Percentiles rank a stretch among this genome's conserved stretches.
Evolutionary conservation across 768 basidiomycete genomes (phyloP).

Genomic region (Boletus coccyginus): DNA sequence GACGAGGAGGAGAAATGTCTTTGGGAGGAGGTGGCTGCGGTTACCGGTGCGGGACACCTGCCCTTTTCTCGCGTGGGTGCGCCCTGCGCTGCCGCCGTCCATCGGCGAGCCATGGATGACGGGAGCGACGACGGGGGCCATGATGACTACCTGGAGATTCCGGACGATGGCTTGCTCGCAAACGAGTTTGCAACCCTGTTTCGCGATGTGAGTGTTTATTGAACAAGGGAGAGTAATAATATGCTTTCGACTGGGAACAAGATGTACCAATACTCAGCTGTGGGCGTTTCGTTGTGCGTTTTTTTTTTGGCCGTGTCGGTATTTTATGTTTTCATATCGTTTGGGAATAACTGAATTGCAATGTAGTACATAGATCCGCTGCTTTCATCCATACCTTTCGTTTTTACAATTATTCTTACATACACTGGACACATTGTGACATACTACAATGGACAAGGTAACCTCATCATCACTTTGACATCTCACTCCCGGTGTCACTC

Average conservation of each 20-base stretch:
- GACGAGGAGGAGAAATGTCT: slow-evolving; percentile 28
- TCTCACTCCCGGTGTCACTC: neutral
- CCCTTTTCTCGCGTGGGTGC: slow-evolving; percentile 17
- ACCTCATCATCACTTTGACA: neutral
- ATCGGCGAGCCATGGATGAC: neutral
- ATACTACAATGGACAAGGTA: slow-evolving; percentile 4
- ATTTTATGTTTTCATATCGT: slow-evolving; percentile 24
- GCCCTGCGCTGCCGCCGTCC: slow-evolving; percentile 6
- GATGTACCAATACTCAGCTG: slow-evolving; percentile 8
- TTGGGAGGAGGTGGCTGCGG: slow-evolving; percentile 29
- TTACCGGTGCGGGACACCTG: slow-evolving; percentile 13
- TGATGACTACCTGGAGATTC: slow-evolving; percentile 12
- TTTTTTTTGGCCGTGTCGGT: slow-evolving; percentile 5
- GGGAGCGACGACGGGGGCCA: slow-evolving; percentile 1
- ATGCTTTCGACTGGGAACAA: neutral
- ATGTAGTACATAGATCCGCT: slow-evolving; percentile 13
- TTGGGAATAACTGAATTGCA: slow-evolving; percentile 5
- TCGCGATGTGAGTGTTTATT: slow-evolving; percentile 25
- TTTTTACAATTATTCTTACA: neutral
- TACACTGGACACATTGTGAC: slow-evolving; percentile 5
- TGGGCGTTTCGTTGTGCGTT: neutral
- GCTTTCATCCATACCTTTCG: neutral
- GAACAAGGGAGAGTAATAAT: neutral
- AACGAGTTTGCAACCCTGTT: slow-evolving; percentile 17
- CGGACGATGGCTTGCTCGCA: slow-evolving; percentile 17